Base-by-base conservation (phyloP, 495 filamentous ascomycete species). In the Echria macrotheca region DNA sequence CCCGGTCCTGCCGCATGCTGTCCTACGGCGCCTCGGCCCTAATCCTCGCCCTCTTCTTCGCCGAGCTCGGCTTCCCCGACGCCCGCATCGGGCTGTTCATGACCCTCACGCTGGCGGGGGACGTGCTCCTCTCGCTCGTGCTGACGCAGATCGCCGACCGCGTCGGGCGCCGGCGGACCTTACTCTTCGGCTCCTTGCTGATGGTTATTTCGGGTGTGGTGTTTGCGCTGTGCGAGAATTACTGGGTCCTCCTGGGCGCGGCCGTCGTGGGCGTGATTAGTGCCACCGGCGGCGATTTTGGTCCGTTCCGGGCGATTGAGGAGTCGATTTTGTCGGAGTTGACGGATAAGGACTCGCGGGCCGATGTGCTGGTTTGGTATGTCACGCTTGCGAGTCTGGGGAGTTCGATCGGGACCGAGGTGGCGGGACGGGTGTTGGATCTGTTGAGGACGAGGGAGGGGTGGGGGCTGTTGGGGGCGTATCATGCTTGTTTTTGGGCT, bases 291-390 rank as follows among this genome's bases (percentile, higher is more conserved):
- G 86, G 84, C 47, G 86, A 91, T 51, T 87, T 89, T 38, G 86
- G 86, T 0, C 88, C 88, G 2, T 95, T 95, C 65, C 75, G 85
- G 21, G 89, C 89, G 11, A 80, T 94, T 12, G 89, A 95, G 58
- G 87, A 94, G 64, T 86, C 83, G 10, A 85, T 82, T 0, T 65
- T 91, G 0, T 79, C 84, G 3, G 86, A 93, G 57, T 70, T 95
- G 24, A 86, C 83, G 0, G 69, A 70, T 0, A 68, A 79, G n/a
- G 72, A 73, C 15, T 69, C 71, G 6, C 69, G 89, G 31, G 73
- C 83, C 29, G 87, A 91, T 65, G 80, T 95, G 21, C 82, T 91
- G 58, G 83, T 86, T 9, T 95, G 89, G 89, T 94, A 94, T 59
- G 79, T 82, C 0, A 72, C 87, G 22, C 53, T 53, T 44, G 57